These are phyloP conservation scores for Parastagonospora avenae DNA, from an alignment of 2,329 filamentous ascomycete genomes.

Conservation along the genomic window DNA sequence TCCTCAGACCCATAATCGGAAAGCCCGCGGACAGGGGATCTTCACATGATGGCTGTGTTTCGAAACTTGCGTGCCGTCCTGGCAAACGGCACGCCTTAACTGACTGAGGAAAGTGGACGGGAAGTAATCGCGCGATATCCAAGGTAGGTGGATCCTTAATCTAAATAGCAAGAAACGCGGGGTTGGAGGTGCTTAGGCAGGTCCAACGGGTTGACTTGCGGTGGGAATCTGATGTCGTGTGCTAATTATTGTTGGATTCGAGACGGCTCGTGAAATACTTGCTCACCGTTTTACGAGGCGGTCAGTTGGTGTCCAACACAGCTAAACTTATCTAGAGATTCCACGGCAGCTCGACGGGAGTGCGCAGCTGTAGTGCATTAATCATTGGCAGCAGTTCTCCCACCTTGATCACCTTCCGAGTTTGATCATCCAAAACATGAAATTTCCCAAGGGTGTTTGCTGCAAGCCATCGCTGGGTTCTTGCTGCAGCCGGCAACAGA, in stretches of 20 bases:
- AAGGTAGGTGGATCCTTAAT: constrained; percentile 1
- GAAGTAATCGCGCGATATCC: neutral
- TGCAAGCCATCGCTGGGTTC: constrained; percentile 20
- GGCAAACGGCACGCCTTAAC: constrained; percentile 8
- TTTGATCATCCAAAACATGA: constrained; percentile 10
- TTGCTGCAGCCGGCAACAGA: constrained; percentile 1
- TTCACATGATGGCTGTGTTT: constrained; percentile 11
- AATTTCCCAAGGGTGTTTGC: constrained; percentile 6
- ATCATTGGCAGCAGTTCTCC: neutral
- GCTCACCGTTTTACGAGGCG: too few species aligned
- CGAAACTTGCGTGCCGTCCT: constrained; percentile 9
- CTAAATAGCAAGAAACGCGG: constrained; percentile 19
- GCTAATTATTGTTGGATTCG: neutral
- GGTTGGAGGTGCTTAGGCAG: constrained; percentile 3
- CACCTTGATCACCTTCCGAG: constrained; percentile 7
- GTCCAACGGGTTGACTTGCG: constrained; percentile 1
- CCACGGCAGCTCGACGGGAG: too few species aligned
- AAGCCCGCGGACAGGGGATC: neutral
- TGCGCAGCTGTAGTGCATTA: too few species aligned
- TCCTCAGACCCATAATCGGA: constrained; percentile 8
- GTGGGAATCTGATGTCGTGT: neutral
- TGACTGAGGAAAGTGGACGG: constrained; percentile 10
- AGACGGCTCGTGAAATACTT: neutral
- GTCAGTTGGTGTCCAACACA: too few species aligned
- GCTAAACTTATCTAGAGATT: too few species aligned